Base-by-base conservation (phyloP, 192 early-diverging fungal species). In the Backusella circina region DNA sequence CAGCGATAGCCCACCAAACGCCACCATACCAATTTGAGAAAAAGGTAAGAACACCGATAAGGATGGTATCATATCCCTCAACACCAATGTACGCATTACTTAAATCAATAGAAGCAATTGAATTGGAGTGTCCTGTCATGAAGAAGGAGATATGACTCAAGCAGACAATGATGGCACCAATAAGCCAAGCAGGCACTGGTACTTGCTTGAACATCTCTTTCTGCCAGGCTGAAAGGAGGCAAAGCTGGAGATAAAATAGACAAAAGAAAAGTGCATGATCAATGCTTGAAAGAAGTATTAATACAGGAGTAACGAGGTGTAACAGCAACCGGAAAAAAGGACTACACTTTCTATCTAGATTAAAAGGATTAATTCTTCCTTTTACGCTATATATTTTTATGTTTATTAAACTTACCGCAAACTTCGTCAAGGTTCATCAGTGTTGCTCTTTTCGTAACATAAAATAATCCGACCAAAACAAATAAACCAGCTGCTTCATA, bases 31-130 rank as follows among this genome's bases (percentile, higher is more conserved):
- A 94, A 79, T 92, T 94, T 32, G 83, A 80, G 12, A 86, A 72
- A 80, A 92, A 94, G 4, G 91, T 87, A n/a, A 93, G 78, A 5
- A 90, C 39, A 3, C 93, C 92, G 13, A 92, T 91, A 33, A 86
- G 39, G 1, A 41, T 67, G 32, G 88, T 84, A 76, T 86, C 84
- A 81, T 93, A 94, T 5, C 83, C 83, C 47, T 88, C 84, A 33
- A 94, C 88, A 4, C 93, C 93, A 4, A 89, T 86, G 72, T 94
- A 94, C 2, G 92, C 88, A 66, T 91, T 91, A 72, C 92, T 90
- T 23, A 94, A 81, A 64, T 94, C 93, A n/a, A 93, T 82, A 10
- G 92, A 91, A 0, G 93, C 90, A 23, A 94, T 89, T 5, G 92
- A 91, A 75, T 94, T 94, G 0, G 91, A 91, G 79, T 92, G 92